These are phyloP conservation scores for Rhodosporidiobolus odoratus DNA, from an alignment of 768 basidiomycete genomes.

Conservation along the genomic window DNA sequence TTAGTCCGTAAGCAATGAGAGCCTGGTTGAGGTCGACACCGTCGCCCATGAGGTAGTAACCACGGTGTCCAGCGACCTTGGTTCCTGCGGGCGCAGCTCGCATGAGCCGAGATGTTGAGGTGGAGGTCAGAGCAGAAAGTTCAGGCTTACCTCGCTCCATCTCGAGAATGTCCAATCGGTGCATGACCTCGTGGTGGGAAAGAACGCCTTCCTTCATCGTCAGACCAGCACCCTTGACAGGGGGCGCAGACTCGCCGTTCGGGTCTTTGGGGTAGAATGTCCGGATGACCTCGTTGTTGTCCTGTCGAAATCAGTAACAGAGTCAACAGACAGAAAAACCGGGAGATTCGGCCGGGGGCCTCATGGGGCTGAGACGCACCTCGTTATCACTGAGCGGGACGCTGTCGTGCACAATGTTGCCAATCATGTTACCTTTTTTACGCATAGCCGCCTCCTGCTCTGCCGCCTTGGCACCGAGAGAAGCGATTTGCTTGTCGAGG, in stretches of 20 bases:
- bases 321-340: not conserved
- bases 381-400: conserved; percentile 83
- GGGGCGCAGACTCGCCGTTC: conserved; percentile 55
- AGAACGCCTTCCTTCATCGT: conserved; percentile 62
- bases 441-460: conserved; percentile 75
- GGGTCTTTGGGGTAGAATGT: conserved; percentile 81
- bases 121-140: not conserved
- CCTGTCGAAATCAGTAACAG: conserved; percentile 52
- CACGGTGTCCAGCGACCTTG: conserved; percentile 90
- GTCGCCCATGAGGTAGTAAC: conserved; percentile 91
- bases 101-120: too few species aligned
- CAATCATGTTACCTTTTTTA: conserved; percentile 70
- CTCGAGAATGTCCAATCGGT: conserved; percentile 90
- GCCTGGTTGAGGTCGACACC: conserved; percentile 97
- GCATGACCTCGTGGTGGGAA: conserved; percentile 95
- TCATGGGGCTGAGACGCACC: too few species aligned
- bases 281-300: conserved; percentile 75
- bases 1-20: conserved; percentile 84
- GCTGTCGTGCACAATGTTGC: conserved; percentile 83
- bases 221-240: conserved; percentile 30
- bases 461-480: conserved; percentile 67
- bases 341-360: too few species aligned
- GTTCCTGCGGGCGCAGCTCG: conserved; percentile 55
- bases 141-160: conserved; percentile 82
- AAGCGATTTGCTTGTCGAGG: conserved; percentile 74